phyloP scores from a whole-genome alignment of 495 filamentous ascomycete genomes.

The Neurospora hispaniola region DNA sequence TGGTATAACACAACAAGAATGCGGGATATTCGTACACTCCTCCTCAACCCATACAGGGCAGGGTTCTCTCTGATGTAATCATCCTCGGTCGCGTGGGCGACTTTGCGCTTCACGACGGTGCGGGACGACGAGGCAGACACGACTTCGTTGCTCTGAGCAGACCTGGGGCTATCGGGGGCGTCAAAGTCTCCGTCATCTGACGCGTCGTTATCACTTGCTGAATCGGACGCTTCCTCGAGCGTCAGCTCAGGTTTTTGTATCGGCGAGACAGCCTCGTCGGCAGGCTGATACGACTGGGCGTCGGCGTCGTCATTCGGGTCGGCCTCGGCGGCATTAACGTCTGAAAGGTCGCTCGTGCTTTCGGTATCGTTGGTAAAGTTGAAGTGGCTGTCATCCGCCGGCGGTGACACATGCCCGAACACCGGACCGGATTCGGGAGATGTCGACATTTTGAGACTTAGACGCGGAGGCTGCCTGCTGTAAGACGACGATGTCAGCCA shows the following conservation, averaged over 20 bases:
- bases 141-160: conserved; percentile 33
- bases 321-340: conserved; percentile 26
- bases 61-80: conserved; percentile 83
- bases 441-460: conserved; percentile 37
- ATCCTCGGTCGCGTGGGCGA: conserved; percentile 51
- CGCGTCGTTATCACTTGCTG: conserved; percentile 52
- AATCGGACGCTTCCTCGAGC: conserved; percentile 23
- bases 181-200: conserved; percentile 75
- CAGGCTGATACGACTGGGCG: conserved; percentile 21
- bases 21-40: conserved; percentile 57
- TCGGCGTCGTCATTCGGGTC: conserved; percentile 2
- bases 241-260: conserved; percentile 53
- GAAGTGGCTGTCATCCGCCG: conserved; percentile 17
- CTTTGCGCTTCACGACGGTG: conserved; percentile 67
- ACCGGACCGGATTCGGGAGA: conserved; percentile 35
- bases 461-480: conserved; percentile 32
- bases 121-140: conserved; percentile 57
- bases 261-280: conserved; percentile 47
- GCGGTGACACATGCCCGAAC: conserved; percentile 30
- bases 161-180: conserved; percentile 51
- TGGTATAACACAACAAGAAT: not conserved
- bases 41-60: conserved; percentile 87
- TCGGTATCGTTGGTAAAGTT: conserved; percentile 20
- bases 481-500: conserved; percentile 36
- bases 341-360: conserved; percentile 39